Evolutionary conservation across 2,329 filamentous ascomycete genomes (phyloP).

Genomic region (Remersonia thermophila): DNA sequence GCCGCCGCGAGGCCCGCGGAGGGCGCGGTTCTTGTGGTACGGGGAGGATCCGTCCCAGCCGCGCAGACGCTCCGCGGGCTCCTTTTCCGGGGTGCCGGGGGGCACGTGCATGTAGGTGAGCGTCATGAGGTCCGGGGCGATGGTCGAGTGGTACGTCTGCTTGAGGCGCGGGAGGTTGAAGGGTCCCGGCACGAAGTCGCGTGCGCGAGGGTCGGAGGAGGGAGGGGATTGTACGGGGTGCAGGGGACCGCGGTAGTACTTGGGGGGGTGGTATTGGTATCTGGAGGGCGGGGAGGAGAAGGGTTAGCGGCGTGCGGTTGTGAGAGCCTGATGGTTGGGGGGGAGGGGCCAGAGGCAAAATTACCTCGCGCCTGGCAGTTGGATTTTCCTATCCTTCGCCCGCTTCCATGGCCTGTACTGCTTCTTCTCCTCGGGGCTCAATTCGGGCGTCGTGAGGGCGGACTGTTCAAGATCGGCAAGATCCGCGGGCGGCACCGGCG

Average conservation of each 20-base stretch:
- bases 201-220: conserved; percentile 73
- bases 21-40: conserved; percentile 84
- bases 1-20: conserved; percentile 71
- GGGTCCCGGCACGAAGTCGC: conserved; percentile 79
- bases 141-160: conserved; percentile 79
- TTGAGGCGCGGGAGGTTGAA: conserved; percentile 79
- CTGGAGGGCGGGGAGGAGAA: conserved; percentile 31
- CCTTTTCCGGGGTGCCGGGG: conserved; percentile 53
- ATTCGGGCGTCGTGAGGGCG: conserved; percentile 32
- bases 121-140: conserved; percentile 78
- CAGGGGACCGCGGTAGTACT: conserved; percentile 86
- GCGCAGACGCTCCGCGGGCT: conserved; percentile 53
- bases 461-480: conserved; percentile 39
- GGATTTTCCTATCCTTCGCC: conserved; percentile 22
- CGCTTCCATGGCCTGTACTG: conserved; percentile 30
- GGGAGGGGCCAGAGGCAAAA: not conserved
- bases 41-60: conserved; percentile 83
- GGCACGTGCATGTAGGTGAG: conserved; percentile 78
- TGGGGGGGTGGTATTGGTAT: conserved; percentile 90
- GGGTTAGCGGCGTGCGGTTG: conserved; percentile 16
- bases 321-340: conserved; percentile 12
- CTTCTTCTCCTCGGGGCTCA: conserved; percentile 28
- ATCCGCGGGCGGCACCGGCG: conserved; percentile 20
- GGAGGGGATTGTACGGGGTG: conserved; percentile 87
- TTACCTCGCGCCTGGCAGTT: conserved; percentile 38